Conservation (phyloP, 192 early-diverging fungal genomes). For the Mortierella alpina region DNA sequence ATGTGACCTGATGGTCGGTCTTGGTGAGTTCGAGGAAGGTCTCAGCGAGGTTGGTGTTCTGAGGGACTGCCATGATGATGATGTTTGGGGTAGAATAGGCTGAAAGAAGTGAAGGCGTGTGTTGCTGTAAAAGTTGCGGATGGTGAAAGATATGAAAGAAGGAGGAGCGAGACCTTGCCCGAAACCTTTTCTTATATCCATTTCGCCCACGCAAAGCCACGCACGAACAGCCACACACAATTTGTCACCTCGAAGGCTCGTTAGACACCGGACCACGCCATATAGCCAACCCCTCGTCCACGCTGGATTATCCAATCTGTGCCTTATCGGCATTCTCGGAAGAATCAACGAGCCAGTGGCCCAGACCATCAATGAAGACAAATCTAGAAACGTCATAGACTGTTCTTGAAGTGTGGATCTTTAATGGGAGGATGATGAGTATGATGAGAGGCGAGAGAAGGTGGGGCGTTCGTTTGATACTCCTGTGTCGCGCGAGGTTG, state of each 20-base stretch:
- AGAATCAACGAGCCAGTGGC: too few species aligned
- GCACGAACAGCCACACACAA: too few species aligned
- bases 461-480: neutral
- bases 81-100: neutral
- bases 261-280: too few species aligned
- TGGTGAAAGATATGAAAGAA: too few species aligned
- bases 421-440: neutral
- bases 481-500: too few species aligned
- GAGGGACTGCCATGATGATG: slow-evolving; percentile 27
- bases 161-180: neutral
- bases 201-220: neutral
- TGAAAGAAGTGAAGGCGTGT: neutral
- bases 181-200: neutral
- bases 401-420: neutral
- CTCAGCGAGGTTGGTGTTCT: slow-evolving; percentile 48
- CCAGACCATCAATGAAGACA: too few species aligned
- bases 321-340: too few species aligned
- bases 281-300: too few species aligned
- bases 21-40: slow-evolving; percentile 26
- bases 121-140: neutral
- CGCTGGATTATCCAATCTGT: too few species aligned
- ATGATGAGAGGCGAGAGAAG: neutral
- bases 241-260: too few species aligned
- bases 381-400: too few species aligned
- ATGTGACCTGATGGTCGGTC: slow-evolving; percentile 17